Base-by-base conservation (phyloP, 2,329 filamentous ascomycete genomes). In the Microsporum canis region DNA sequence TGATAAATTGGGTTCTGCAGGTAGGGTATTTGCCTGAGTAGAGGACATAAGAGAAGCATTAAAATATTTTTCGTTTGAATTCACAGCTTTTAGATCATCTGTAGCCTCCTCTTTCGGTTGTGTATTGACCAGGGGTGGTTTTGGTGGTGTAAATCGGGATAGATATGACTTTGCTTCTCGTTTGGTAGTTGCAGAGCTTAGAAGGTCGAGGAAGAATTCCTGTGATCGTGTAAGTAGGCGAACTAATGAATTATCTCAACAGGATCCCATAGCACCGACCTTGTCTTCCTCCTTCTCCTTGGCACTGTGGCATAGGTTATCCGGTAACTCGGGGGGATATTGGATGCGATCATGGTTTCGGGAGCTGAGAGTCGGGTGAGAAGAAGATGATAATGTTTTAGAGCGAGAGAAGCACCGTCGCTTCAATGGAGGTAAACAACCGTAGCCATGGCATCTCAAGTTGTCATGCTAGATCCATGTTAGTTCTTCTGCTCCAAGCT, bases 161-260 rank as follows among this genome's bases (percentile, higher is more conserved):
- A 99, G 81, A 71, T 96, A 99, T 41, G 89, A 86, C 73, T 88
- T 91, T 56, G 91, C 91, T 76, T 99, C 94, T 68, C 94, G 85
- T 74, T 91, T 95, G 0, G 92, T 96, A 4, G 91, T 88, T 8
- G 91, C 90, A 17, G 91, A 90, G 69, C 89, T 89, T 36, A 99
- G 79, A 2, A 97, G 83, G 14, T 90, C 91, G 36, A 95, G 81
- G 68, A 95, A 86, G 68, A 96, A 88, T 70, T 96, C 89, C 87
- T 91, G 65, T 23, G 4, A 39, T n/a, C n/a, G n/a, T 4, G 12
- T 10, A 23, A 43, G 47, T 63, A 3, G 33, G 17, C 17, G 17
- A 23, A 23, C 17, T 23, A 45, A 57, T 1, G 17, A 5, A 45
- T 66, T 57, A 39, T 57, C 41, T 29, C 5, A 41, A 65, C 61